These are phyloP conservation scores for Venturia asperata DNA, from an alignment of 2,329 filamentous ascomycete genomes.

Conservation along the genomic window DNA sequence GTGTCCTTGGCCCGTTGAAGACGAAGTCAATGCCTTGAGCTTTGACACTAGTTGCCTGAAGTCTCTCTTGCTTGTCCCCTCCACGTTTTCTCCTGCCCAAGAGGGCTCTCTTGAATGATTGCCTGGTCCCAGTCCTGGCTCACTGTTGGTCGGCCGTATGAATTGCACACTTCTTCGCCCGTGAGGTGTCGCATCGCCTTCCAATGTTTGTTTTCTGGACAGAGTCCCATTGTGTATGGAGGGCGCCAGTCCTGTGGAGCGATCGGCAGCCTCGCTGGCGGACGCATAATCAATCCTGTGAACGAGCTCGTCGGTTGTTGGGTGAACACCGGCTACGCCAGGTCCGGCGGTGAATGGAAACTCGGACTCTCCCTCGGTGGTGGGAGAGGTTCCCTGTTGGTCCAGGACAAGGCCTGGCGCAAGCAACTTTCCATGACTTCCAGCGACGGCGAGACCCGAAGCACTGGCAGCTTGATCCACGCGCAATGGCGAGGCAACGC, in stretches of 20 bases:
- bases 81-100: constrained; percentile 55
- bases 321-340: constrained; percentile 22
- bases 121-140: constrained; percentile 34
- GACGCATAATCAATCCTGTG: constrained; percentile 21
- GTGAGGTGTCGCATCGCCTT: constrained; percentile 33
- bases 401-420: neutral
- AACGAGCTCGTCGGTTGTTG: constrained; percentile 24
- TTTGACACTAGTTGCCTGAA: constrained; percentile 68
- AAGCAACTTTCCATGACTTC: constrained; percentile 3
- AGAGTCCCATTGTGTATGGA: constrained; percentile 15
- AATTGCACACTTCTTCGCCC: constrained; percentile 70
- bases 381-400: neutral
- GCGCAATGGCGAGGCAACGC: constrained; percentile 25
- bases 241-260: constrained; percentile 22
- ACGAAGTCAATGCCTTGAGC: constrained; percentile 62
- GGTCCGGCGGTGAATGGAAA: constrained; percentile 32
- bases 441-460: constrained; percentile 8
- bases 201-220: constrained; percentile 17
- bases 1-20: neutral
- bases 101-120: constrained; percentile 56
- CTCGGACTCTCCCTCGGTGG: constrained; percentile 21
- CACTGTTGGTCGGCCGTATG: constrained; percentile 40
- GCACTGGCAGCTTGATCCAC: constrained; percentile 25
- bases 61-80: constrained; percentile 39
- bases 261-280: constrained; percentile 23